These are phyloP conservation scores for Russula dissimulans DNA, from an alignment of 768 basidiomycete species.

Conservation along the genomic window DNA sequence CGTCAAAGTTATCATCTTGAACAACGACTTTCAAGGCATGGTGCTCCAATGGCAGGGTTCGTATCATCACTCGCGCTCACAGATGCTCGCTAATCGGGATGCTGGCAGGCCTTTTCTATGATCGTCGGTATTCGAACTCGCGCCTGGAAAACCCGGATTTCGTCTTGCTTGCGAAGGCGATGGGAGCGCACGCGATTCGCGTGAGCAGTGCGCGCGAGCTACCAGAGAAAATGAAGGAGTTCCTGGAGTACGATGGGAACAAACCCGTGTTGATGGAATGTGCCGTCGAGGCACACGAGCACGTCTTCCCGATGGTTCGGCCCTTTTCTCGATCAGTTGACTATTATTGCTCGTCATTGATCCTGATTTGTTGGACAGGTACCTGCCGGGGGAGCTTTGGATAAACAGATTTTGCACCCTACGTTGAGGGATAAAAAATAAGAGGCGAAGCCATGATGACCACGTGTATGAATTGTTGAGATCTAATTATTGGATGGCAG, in stretches of 20 bases:
- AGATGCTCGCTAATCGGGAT: neutral
- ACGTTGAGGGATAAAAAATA: slow-evolving; percentile 7
- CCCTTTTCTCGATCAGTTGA: neutral
- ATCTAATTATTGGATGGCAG: no score
- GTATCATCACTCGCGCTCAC: slow-evolving; percentile 18
- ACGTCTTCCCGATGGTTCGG: slow-evolving; percentile 84
- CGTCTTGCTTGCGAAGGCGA: slow-evolving; percentile 79
- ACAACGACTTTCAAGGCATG: slow-evolving; percentile 99
- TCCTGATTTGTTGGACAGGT: slow-evolving; percentile 37
- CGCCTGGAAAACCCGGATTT: slow-evolving; percentile 95
- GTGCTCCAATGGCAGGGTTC: slow-evolving; percentile 97
- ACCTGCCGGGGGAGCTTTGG: slow-evolving; percentile 87
- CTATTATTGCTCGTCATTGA: slow-evolving; percentile 17
- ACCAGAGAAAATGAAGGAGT: slow-evolving; percentile 96
- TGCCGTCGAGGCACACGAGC: slow-evolving; percentile 71
- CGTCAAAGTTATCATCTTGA: slow-evolving; percentile 86
- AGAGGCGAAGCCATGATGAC: slow-evolving; percentile 1
- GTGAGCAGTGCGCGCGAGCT: slow-evolving; percentile 64
- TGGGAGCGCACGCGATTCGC: slow-evolving; percentile 88
- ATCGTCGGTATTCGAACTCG: slow-evolving; percentile 91
- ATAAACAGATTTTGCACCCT: slow-evolving; percentile 82
- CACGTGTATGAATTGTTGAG: no score
- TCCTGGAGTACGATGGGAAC: slow-evolving; percentile 84
- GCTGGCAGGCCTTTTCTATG: slow-evolving; percentile 81
- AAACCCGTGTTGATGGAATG: slow-evolving; percentile 91